Evolutionary conservation across 2,329 filamentous ascomycete species (phyloP), one percentile per base, ranked within the genome.

Genomic region (Diaporthe caulivora): DNA sequence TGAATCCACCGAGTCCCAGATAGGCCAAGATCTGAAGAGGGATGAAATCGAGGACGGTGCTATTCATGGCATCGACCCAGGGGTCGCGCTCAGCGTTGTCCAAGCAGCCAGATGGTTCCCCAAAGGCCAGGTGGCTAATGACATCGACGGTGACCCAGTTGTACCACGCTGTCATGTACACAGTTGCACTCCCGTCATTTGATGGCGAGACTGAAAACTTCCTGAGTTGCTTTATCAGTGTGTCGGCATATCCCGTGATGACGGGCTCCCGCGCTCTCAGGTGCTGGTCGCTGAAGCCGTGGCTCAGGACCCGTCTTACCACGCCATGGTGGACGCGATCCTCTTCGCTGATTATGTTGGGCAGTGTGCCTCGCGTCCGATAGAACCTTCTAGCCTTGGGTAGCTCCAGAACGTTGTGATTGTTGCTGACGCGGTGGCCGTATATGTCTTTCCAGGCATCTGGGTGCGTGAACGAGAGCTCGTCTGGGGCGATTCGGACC

Each of bases 401-500:
- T 4, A 74, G 47, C 68, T 76, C 72, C 24, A 77, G 76, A 0
- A 65, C 72, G 2, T 65, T 8, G 74, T 74, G 51, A n/a, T 65
- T 67, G 2, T 42, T 60, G n/a, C 55, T 37, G 34, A 60, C 55
- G 13, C 55, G 55, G 51, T 79, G 78, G 42, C 76, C 77, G 73
- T 77, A 82, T 2, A 83, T 78, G 47, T 82, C 77, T 1, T 75
- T 75, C 81, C 85, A 88, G 0, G 80, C 78, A 7, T 79, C 72
- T 1, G 78, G 76, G 53, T 77, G 65, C 58, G 78, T 81, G 77
- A 83, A 86, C 11, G 83, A 81, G 9, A 87, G 79, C 72, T 86
- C 83, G 68, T 83, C 79, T 0, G 85, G 85, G 3, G 80, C 80
- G 60, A 85, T 76, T 34, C 86, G 83, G 29, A 87, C 84, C 2